phyloP scores from a whole-genome alignment of 106 monocot species.

The Dioscorea alata region DNA sequence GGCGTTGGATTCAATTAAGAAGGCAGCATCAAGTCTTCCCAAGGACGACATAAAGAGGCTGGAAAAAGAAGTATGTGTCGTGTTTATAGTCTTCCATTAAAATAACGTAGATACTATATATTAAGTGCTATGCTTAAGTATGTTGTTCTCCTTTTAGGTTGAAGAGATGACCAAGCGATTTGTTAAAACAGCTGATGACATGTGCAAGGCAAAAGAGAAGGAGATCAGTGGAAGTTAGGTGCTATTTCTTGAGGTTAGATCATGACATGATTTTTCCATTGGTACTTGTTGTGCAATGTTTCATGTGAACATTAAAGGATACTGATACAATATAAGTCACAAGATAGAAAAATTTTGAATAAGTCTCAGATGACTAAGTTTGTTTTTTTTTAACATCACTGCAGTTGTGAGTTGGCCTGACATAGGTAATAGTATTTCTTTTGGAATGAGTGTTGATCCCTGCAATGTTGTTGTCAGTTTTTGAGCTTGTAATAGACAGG shows the following conservation, averaged over 20 bases:
- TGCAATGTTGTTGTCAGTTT: too few relatives aligned
- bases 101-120: not conserved
- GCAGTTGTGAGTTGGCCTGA: not conserved
- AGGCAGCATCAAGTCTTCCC: constrained; percentile 62
- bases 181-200: constrained; percentile 79
- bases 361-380: not conserved
- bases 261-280: not conserved
- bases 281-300: not conserved
- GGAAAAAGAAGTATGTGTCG: constrained; percentile 40
- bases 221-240: constrained; percentile 61
- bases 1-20: constrained; percentile 92
- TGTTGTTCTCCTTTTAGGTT: constrained; percentile 29
- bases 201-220: constrained; percentile 94
- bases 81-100: not conserved
- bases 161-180: constrained; percentile 85
- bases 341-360: not conserved
- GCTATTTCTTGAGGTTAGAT: not conserved
- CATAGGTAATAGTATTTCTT: not conserved
- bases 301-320: not conserved
- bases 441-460: too few relatives aligned
- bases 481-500: too few relatives aligned
- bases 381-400: not conserved
- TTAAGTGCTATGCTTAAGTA: not conserved
- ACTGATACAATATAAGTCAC: too few relatives aligned
- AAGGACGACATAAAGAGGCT: constrained; percentile 86